Evolutionary conservation across 495 filamentous ascomycete genomes (phyloP), one percentile per base, ranked within the genome.

Genomic region (Aspergillus bertholletiae): DNA sequence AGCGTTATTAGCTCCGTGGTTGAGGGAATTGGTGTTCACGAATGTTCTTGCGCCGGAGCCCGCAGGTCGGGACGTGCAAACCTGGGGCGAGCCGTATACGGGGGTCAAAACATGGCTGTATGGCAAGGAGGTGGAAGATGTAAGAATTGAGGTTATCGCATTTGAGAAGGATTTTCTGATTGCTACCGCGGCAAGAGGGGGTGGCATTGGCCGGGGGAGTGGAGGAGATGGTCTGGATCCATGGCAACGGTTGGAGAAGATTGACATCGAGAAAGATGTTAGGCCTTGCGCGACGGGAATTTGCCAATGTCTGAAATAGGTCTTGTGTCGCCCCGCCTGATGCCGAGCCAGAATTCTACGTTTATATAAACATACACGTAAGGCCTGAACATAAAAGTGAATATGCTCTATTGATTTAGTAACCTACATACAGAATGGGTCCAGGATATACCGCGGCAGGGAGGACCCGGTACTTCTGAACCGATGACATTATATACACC

Each of bases 1-100:
- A 60, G 92, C 89, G 17, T 74, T 97, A 46, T 72, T 96, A 30
- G 91, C 91, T 3, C 75, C 79, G 2, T 96, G 90, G 91, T 66
- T 96, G 51, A 74, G 76, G 49, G 75, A 86, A 18, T 62, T 90
- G 35, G 84, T 88, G 56, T 90, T 93, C 51, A 67, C 73, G 44
- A 80, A 87, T 52, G 84, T 88, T 7, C 65, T 80, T 30, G 79
- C 80, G 3, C 86, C 87, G 7, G 65, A 59, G 9, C 67, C 77
- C 6, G 66, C 32, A 12, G 43, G 18, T 35, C 49, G 40, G 21
- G 46, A 44, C 13, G 32, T 30, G 34, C 21, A 39, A 13, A 30
- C 55, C 15, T 84, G 80, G 77, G 81, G 83, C 13, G 73, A 77
- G 27, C 67, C 74, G 15, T 76, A 84, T 47, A 70, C 53, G 5